These are phyloP conservation scores for Nigrospora oryzae DNA, from an alignment of 2,329 filamentous ascomycete genomes.

Conservation along the genomic window DNA sequence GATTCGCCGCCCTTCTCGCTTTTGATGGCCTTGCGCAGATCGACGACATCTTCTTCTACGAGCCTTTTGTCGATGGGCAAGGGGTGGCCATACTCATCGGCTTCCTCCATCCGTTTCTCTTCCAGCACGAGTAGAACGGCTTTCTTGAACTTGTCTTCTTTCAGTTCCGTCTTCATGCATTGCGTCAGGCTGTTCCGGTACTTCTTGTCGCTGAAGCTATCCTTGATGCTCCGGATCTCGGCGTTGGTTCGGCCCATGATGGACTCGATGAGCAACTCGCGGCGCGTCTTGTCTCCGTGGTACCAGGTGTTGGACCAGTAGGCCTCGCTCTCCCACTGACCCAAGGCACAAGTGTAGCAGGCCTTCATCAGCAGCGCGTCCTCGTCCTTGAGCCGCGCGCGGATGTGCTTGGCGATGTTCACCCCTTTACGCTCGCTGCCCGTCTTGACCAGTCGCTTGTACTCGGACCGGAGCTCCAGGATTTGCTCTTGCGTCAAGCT, in stretches of 20 bases:
- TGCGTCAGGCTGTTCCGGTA: slow-evolving; percentile 72
- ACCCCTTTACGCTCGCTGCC: slow-evolving; percentile 66
- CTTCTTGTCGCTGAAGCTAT: slow-evolving; percentile 83
- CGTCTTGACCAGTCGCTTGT: slow-evolving; percentile 83
- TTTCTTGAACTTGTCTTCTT: slow-evolving; percentile 91
- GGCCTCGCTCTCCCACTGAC: slow-evolving; percentile 84
- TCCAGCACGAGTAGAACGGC: slow-evolving; percentile 80
- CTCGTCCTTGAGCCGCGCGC: slow-evolving; percentile 64
- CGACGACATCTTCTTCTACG: slow-evolving; percentile 63
- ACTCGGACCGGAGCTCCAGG: slow-evolving; percentile 75
- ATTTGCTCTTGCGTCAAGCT: slow-evolving; percentile 80
- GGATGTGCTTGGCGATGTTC: slow-evolving; percentile 81
- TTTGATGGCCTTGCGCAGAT: slow-evolving; percentile 59
- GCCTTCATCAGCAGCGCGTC: slow-evolving; percentile 78
- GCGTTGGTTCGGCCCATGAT: slow-evolving; percentile 83
- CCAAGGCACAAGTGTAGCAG: slow-evolving; percentile 82
- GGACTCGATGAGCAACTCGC: slow-evolving; percentile 86
- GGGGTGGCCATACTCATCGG: slow-evolving; percentile 52
- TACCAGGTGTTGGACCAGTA: slow-evolving; percentile 99
- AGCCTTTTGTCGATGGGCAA: slow-evolving; percentile 49
- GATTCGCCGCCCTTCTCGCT: slow-evolving; percentile 77
- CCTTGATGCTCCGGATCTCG: slow-evolving; percentile 83
- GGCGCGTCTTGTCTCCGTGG: slow-evolving; percentile 73
- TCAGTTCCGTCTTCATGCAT: slow-evolving; percentile 89
- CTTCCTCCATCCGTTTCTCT: slow-evolving; percentile 75